Base-by-base conservation (phyloP, 257 asterid species). In the Solanum rostratum region DNA sequence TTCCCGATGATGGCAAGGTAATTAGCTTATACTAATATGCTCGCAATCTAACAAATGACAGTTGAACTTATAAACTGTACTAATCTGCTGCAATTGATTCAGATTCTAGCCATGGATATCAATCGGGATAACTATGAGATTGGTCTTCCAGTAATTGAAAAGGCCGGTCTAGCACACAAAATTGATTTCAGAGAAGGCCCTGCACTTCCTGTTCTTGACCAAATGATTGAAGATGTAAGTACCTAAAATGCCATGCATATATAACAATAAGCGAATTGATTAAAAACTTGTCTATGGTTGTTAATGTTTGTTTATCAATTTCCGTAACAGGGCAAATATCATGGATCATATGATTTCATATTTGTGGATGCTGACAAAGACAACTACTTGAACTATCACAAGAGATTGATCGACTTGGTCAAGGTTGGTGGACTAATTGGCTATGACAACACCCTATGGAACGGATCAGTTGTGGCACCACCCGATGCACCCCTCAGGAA, bases 321-420 rank as follows among this genome's bases (percentile, higher is more conserved):
- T 46, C 4, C 4, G 10, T 76, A 49, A 76, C 49, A 92, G 96
- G 96, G 93, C 37, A 89, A 92, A 68, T 84, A 84, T 1, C 92
- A 84, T 81, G 96, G 91, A 66, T 85, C 91, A 7, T 92, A 90
- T 33, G 95, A 93, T 46, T 93, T 91, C 79, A 94, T 91, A 37
- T 93, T 93, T 33, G 97, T 93, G 43, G 97, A 93, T n/a, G 97
- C 97, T 0, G 97, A 93, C 50, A 93, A 93, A 69, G 91, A 89
- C 37, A 93, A 91, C 81, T 93, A 93, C 87, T 79, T 90, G 10
- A 88, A 90, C 74, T 93, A 93, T 85, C 97, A 93, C 76, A 92
- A 91, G 68, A 46, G 88, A 43, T 86, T 93, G 14, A 7, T 93
- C 59, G 90, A 90, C 39, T 49, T 93, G 2, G 93, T 93, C 0